Conservation (phyloP, 108 stramenopile species). For the Cyclotella choctawhatcheeana region DNA sequence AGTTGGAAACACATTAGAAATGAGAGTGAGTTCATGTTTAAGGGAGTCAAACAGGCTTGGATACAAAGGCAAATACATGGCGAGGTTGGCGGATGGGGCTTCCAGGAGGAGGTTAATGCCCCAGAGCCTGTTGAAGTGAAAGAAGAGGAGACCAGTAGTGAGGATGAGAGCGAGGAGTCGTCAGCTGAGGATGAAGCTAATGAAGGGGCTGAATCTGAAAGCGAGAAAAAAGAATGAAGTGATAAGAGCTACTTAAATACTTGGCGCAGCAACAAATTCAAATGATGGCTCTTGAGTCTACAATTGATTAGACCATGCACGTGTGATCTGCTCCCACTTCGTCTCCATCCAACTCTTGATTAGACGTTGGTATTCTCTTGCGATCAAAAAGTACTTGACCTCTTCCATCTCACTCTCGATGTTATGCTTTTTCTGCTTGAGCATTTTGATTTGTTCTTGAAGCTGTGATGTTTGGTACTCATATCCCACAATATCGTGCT, state of each 20-base stretch:
- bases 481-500: constrained; percentile 18
- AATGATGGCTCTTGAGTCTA: too few species aligned
- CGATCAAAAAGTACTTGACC: constrained; percentile 30
- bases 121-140: constrained; percentile 12
- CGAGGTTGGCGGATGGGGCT: constrained; percentile 74
- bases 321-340: constrained; percentile 27
- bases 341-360: constrained; percentile 6
- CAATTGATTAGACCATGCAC: constrained; percentile 18
- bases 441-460: not conserved
- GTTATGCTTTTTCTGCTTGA: constrained; percentile 22
- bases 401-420: constrained; percentile 26
- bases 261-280: too few species aligned
- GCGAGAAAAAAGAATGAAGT: not conserved
- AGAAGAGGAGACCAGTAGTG: not conserved
- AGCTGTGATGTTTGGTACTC: constrained; percentile 11
- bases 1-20: constrained; percentile 79
- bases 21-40: constrained; percentile 71
- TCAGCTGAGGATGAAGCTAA: not conserved
- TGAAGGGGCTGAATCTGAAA: not conserved
- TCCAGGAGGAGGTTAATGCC: constrained; percentile 41
- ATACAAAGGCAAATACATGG: constrained; percentile 63
- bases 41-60: constrained; percentile 79
- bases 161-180: constrained; percentile 4
- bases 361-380: constrained; percentile 17
- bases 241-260: not conserved